Evolutionary conservation across 1,139 yeast species (phyloP), one percentile per base, ranked within the genome.

Genomic region (Protomyces inouyei): DNA sequence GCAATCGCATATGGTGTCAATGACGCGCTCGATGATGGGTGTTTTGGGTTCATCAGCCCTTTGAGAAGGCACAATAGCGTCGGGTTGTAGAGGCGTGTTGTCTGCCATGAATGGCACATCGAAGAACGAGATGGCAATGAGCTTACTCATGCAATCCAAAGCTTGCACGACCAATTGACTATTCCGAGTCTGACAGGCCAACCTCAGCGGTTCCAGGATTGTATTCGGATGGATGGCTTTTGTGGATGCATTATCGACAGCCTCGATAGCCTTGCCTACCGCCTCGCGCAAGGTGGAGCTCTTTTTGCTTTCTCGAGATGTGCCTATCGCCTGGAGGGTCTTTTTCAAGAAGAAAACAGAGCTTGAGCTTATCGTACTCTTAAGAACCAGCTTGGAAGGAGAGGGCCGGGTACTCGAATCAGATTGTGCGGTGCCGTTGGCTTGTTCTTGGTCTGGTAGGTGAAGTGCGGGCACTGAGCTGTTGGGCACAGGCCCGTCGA

Each of bases 1-100:
- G 69, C 96, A 88, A 23, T 87, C 85, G 48, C 95, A 84, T 37
- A 92, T 89, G 12, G 91, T 87, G 68, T 87, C 87, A 36, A 95
- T 88, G 0, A 96, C 91, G 21, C 88, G 88, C 72, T 91, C 96
- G 43, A 95, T 85, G 67, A 91, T 74, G 32, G 82, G 81, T 28
- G 85, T 80, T 60, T 80, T 80, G 23, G 83, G 83, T 16, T 82
- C 83, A 3, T 83, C 83, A 0, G 83, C 79, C 14, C 82, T 80
- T 55, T 79, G 76, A 35, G 73, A 73, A 1, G 74, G 70, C 10
- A 66, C 61, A 1, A 66, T 54, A n/a, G 65, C 63, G 64, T 36
- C 63, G 61, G 32, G 61, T 4, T 72, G 70, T 2, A 76, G 75
- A 32, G 74, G 71, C 18, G 72, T 75, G 64, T 69, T 77, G 67